Evolutionary conservation across 2,329 filamentous ascomycete species (phyloP).

Genomic region (Plectosphaerella cucumerina): DNA sequence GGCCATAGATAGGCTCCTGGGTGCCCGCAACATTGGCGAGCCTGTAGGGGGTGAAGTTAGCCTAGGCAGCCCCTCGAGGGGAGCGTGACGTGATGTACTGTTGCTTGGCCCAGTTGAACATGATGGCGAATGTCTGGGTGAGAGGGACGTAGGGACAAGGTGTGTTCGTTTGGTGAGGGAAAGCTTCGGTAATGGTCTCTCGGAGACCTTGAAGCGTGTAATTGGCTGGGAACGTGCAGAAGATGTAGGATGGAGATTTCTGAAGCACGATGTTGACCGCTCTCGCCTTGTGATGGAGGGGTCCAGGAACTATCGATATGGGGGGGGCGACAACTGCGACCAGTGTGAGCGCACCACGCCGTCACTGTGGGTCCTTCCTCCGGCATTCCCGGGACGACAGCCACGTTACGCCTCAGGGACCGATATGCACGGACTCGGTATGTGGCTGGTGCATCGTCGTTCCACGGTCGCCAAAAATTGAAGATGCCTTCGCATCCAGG

Average conservation of each 20-base stretch:
- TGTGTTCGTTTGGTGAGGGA: background rate
- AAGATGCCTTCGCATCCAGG: constrained; percentile 3
- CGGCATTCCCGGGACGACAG: background rate
- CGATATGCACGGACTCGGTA: background rate
- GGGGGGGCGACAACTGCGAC: too few relatives aligned
- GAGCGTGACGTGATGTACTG: constrained; percentile 53
- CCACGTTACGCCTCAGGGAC: too few relatives aligned
- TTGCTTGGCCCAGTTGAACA: constrained; percentile 95
- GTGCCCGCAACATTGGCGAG: constrained; percentile 84
- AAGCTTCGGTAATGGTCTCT: background rate
- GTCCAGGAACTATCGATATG: background rate
- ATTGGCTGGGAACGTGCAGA: background rate
- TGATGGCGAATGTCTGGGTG: constrained; percentile 34
- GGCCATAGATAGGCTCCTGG: constrained; percentile 92
- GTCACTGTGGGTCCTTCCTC: constrained; percentile 1
- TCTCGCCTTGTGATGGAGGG: background rate
- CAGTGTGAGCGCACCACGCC: too few relatives aligned
- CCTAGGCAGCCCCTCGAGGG: constrained; percentile 17
- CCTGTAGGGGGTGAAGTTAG: constrained; percentile 31
- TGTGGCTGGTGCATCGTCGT: constrained; percentile 3
- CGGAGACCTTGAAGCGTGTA: background rate
- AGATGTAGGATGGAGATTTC: background rate
- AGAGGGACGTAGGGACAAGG: background rate
- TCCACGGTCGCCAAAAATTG: constrained; percentile 1
- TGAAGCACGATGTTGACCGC: background rate